Percentiles rank a stretch among this genome's conserved stretches.
These are phyloP conservation scores for Triglochin maritima DNA, from an alignment of 106 monocot species.

Conservation along the genomic window DNA sequence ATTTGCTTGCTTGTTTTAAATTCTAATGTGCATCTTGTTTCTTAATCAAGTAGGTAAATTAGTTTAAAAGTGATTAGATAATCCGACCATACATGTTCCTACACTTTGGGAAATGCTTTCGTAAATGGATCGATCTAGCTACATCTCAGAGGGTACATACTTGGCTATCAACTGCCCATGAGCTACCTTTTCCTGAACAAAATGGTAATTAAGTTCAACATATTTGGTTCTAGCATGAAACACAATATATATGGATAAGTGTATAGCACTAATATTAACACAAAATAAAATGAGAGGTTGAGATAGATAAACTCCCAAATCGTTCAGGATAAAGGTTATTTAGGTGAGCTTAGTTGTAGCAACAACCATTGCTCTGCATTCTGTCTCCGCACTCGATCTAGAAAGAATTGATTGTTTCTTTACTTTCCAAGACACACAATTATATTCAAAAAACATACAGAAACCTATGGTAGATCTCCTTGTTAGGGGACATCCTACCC, in stretches of 20 bases:
- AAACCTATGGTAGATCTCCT: not conserved
- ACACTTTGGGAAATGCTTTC: not conserved
- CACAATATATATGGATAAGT: not conserved
- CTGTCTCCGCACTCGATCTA: not conserved
- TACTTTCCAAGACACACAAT: not conserved
- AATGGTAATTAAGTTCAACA: not conserved
- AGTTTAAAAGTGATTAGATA: too few relatives aligned
- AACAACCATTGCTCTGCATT: not conserved
- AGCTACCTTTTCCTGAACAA: not conserved
- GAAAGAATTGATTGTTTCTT: not conserved
- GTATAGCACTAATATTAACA: not conserved
- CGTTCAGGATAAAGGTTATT: not conserved
- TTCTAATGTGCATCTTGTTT: too few relatives aligned
- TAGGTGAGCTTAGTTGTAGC: not conserved
- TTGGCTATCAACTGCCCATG: not conserved
- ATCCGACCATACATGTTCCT: too few relatives aligned
- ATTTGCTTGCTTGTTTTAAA: too few relatives aligned
- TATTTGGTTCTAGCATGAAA: not conserved
- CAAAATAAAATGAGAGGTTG: not conserved
- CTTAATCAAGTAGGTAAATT: too few relatives aligned
- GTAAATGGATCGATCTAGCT: not conserved
- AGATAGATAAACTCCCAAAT: not conserved
- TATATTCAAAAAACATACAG: not conserved
- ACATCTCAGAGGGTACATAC: not conserved
- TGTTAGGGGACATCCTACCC: not conserved